Evolutionary conservation across 352 stramenopile genomes (phyloP), one percentile per base, ranked within the genome.

Genomic region (Phytophthora constricta): DNA sequence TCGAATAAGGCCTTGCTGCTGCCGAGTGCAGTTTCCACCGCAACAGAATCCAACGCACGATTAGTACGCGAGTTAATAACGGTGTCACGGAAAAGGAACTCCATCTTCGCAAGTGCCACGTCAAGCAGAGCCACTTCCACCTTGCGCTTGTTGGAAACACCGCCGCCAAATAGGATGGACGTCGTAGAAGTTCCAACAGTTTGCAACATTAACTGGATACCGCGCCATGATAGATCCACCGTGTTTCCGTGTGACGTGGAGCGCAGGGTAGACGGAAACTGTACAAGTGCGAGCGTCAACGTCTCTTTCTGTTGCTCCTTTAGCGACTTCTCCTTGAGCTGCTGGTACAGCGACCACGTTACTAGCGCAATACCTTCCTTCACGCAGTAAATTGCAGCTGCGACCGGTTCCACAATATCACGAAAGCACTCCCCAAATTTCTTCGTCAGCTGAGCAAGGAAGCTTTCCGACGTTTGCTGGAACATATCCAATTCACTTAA

Each of bases 281-380:
- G 84, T 20, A 92, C 70, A 23, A 94, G 63, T 22, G 81, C 72
- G 0, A 93, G 68, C 23, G 76, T 69, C 33, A 93, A 62, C 0
- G 68, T 56, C 5, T 70, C 62, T 60, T 94, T 94, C 25, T 82
- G 69, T 17, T 77, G 53, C 13, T 77, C 58, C 23, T 81, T 68
- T 4, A 91, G 65, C 9, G 64, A 84, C 1, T 39, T 41, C 22
- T 90, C 68, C 58, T 90, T 79, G 4, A 92, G 61, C 9, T 83
- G 57, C n/a, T 84, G 61, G 51, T 82, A 79, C 22, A 92, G 72
- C 8, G 84, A 79, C 77, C 80, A 91, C 14, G 76, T 73, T 0
- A 97, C 59, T 54, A 96, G 70, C 5, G 84, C 77, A 23, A 97
- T 47, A 17, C 92, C 92, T 62, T 98, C 90, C 61, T 97, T 96